phyloP scores from a whole-genome alignment of 768 basidiomycete species.

The Fistulinella prunicolor region DNA sequence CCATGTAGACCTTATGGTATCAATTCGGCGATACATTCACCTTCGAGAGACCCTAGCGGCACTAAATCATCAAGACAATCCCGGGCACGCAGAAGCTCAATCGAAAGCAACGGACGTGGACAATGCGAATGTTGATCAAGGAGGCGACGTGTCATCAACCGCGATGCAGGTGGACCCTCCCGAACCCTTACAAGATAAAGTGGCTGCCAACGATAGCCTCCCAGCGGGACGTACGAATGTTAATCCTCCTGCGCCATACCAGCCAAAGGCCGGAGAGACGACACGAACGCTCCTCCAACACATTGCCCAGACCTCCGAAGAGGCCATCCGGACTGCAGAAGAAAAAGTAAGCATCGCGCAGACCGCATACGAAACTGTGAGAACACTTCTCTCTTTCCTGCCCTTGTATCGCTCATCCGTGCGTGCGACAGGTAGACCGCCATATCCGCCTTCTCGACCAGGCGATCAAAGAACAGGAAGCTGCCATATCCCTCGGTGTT shows the following conservation, averaged over 20 bases:
- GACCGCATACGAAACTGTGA: conserved; percentile 66
- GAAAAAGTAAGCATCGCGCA: conserved; percentile 78
- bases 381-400: conserved; percentile 14
- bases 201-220: not conserved
- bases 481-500: conserved; percentile 49
- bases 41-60: conserved; percentile 31
- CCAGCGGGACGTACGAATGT: not conserved
- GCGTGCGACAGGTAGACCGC: conserved; percentile 59
- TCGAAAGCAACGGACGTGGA: conserved; percentile 1
- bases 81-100: not conserved
- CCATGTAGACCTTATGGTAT: conserved; percentile 40
- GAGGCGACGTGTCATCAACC: not conserved
- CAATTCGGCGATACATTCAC: conserved; percentile 46
- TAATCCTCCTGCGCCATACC: not conserved
- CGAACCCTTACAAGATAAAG: not conserved
- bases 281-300: conserved; percentile 52
- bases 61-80: not conserved
- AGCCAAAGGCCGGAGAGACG: conserved; percentile 31
- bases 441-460: conserved; percentile 78
- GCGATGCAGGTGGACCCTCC: conserved; percentile 9
- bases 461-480: conserved; percentile 61
- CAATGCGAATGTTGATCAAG: not conserved
- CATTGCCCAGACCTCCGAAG: conserved; percentile 59
- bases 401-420: not conserved
- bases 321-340: conserved; percentile 59